Base-by-base conservation (phyloP, 2,329 filamentous ascomycete genomes). In the Alternaria infectoria region DNA sequence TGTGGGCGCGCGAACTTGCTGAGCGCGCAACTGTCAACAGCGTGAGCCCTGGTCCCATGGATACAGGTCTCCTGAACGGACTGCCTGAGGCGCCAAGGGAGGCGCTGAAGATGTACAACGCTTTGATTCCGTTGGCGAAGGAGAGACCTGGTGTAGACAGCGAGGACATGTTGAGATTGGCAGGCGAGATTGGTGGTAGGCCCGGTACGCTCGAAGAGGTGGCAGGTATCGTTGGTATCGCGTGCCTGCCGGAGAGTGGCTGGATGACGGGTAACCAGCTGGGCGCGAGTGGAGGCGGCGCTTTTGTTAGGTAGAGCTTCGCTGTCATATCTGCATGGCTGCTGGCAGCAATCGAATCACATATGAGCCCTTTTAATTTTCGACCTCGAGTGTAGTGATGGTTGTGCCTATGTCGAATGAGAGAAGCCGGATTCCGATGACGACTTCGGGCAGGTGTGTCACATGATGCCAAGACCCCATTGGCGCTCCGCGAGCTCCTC, bases 181-280 rank as follows among this genome's bases (percentile, higher is more conserved):
- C 59, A 4, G 59, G 46, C 12, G 59, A 61, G 40, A 61, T 61
- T 47, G 59, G 59, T 12, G 59, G 59, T 9, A 30, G 59, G 17
- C 54, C 59, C 7, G 59, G 59, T 15, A 61, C 59, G 15, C 36
- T 61, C n/a, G 59, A 61, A 5, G 59, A 61, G n/a, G 59, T 61
- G 9, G 59, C 59, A 10, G 54, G 47, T 13, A 61, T 61, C 23
- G 59, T 61, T 12, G 59, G 59, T 6, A 61, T 61, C 15, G 59
- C 40, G n/a, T 61, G 59, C 40, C n/a, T 61, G 13, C 59, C 59
- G 1, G 59, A 61, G 54, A 61, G 59, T 51, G 59, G 59, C 13
- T 61, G 59, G 59, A 61, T 61, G 59, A 61, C 59, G 12, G 59
- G 59, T 15, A 61, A 61, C 13, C 59, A 61, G 28, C n/a, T 61